Evolutionary conservation across 371 early-diverging fungal genomes (phyloP).

Genomic region (Batkoa obscura): DNA sequence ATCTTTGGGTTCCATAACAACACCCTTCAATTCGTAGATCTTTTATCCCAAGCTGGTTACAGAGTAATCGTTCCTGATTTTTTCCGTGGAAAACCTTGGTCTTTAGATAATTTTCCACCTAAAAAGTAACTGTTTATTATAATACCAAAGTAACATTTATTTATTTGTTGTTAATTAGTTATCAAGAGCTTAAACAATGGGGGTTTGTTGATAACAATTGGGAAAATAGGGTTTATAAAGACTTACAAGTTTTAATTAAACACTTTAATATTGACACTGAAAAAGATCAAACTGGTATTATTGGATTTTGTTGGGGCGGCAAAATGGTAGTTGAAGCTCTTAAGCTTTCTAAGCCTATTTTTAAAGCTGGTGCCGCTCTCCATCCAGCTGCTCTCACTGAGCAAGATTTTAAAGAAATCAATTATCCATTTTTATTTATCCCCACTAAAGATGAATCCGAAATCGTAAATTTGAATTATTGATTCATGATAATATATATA

Average conservation of each 20-base stretch:
- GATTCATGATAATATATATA: no score
- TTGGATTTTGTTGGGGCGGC: slow-evolving; percentile 7
- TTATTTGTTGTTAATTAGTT: background rate
- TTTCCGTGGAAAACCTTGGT: slow-evolving; percentile 26
- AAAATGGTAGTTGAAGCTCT: background rate
- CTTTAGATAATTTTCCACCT: slow-evolving; percentile 5
- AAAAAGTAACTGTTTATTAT: slow-evolving; percentile 5
- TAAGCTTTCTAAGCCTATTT: slow-evolving; percentile 6
- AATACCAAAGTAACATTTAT: background rate
- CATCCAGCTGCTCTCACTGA: slow-evolving; percentile 33
- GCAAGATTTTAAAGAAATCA: slow-evolving; percentile 26
- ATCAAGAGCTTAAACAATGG: background rate
- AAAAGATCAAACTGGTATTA: background rate
- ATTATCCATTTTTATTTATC: slow-evolving; percentile 31
- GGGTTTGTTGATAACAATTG: background rate
- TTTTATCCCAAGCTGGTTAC: slow-evolving; percentile 29
- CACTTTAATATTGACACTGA: background rate
- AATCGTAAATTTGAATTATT: slow-evolving; percentile 14
- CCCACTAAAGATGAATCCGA: slow-evolving; percentile 41
- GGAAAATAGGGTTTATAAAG: background rate
- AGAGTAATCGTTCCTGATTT: slow-evolving; percentile 46
- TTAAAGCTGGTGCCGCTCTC: slow-evolving; percentile 30
- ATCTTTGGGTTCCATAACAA: slow-evolving; percentile 27
- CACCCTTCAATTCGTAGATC: slow-evolving; percentile 39
- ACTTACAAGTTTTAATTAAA: background rate